Base-by-base conservation (phyloP, 1,284 basidiomycete species). In the Melampsora abietis-canadensis region DNA sequence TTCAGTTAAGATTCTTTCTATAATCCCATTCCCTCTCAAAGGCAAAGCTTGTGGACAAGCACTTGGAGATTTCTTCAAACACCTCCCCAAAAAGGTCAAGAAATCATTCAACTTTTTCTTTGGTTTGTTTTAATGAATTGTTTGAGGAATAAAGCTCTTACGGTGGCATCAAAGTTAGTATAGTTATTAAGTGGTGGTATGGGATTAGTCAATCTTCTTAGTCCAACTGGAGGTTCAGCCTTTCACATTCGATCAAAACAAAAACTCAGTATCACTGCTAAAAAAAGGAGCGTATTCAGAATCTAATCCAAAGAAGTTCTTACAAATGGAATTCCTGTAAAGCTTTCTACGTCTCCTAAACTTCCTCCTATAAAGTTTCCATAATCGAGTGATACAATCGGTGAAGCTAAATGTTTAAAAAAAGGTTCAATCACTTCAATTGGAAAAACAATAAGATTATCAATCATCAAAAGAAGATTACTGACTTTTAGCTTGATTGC, bases 171-270 rank as follows among this genome's bases (percentile, higher is more conserved):
- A 46, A 17, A 46, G n/a, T 46, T 46, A 10, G 34, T 4, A 46
- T 64, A 64, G 6, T 37, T 4, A 12, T n/a, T 37, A 12, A 34
- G 24, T 40, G 62, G 62, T 4, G n/a, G 31, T 34, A 37, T n/a
- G 5, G 62, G 34, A 37, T 64, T 64, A 1, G 19, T 21, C 6
- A 64, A 46, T 12, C 62, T 37, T 7, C 34, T 4, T 7, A 34
- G 17, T 7, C 62, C 40, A 10, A 64, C 37, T 12, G 62, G 62
- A 19, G 30, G 62, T 19, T 64, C 62, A 4, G 62, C 62, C 62
- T 64, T 40, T 5, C n/a, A n/a, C n/a, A n/a, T n/a, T n/a, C n/a
- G n/a, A n/a, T 2, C 37, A 40, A 4, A 40, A 4, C 6, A 12
- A 7, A 40, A 12, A 2, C 2, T 40, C 10, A 40, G 10, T 40